These are phyloP conservation scores for Eucalyptus marginata DNA, from an alignment of 345 rosid genomes.

Conservation along the genomic window DNA sequence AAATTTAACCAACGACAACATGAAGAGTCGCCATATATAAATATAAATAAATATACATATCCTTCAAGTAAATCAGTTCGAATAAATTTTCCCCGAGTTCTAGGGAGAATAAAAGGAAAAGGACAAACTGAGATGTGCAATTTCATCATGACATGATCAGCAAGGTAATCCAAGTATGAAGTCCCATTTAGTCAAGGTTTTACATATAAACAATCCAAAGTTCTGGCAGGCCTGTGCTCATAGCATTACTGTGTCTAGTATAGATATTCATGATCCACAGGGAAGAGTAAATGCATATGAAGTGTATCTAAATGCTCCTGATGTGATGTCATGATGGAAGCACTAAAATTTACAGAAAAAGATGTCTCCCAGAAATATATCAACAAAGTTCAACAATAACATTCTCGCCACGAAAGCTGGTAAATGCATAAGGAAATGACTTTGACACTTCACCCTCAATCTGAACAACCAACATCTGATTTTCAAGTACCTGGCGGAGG, in stretches of 20 bases:
- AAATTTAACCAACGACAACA: conserved; percentile 1
- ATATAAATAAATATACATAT: not conserved
- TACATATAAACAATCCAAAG: not conserved
- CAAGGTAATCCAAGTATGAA: not conserved
- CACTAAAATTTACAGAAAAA: not conserved
- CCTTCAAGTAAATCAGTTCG: not conserved
- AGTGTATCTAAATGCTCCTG: not conserved
- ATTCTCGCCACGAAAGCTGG: not conserved
- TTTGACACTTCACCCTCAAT: not conserved
- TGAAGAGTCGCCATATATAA: not conserved
- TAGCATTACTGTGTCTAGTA: not conserved
- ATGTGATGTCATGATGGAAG: not conserved
- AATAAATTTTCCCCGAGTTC: not conserved
- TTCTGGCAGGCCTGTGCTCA: not conserved
- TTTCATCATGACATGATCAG: not conserved
- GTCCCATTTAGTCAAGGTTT: not conserved
- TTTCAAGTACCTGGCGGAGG: conserved; percentile 63
- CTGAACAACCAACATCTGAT: not conserved
- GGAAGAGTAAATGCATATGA: not conserved
- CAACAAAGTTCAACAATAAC: not conserved
- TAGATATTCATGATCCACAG: not conserved
- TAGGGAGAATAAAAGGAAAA: not conserved
- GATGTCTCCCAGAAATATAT: not conserved
- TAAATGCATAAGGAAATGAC: not conserved
- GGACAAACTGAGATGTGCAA: not conserved